phyloP scores from a whole-genome alignment of 768 basidiomycete genomes.

The Psilocybe cubensis region DNA sequence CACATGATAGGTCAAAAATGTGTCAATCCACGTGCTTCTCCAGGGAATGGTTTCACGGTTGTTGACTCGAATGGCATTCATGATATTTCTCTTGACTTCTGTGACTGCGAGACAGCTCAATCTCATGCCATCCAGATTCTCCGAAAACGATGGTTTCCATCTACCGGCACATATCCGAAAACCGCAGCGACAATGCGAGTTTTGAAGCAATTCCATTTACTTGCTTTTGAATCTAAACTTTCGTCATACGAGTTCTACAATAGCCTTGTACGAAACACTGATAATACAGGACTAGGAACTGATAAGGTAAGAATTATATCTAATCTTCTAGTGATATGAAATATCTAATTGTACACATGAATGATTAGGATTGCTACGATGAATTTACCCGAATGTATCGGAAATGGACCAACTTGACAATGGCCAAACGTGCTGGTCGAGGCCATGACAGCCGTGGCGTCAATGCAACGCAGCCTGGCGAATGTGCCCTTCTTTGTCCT shows the following conservation, averaged over 20 bases:
- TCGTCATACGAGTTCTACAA: conserved; percentile 33
- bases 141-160: conserved; percentile 31
- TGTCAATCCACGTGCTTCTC: conserved; percentile 8
- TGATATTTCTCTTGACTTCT: conserved; percentile 32
- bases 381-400: conserved; percentile 25
- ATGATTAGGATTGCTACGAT: conserved; percentile 31
- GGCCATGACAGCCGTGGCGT: conserved; percentile 24
- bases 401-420: conserved; percentile 24
- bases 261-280: conserved; percentile 21
- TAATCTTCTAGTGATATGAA: not conserved
- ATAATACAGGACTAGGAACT: conserved; percentile 26
- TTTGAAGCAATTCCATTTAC: conserved; percentile 27
- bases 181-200: conserved; percentile 27
- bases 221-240: conserved; percentile 30
- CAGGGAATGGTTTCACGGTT: conserved; percentile 29
- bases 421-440: conserved; percentile 27
- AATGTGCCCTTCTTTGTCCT: conserved; percentile 31
- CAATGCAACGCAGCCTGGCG: conserved; percentile 21
- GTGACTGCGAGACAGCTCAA: conserved; percentile 26
- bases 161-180: conserved; percentile 27
- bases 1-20: conserved; percentile 23
- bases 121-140: conserved; percentile 28
- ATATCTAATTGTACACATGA: not conserved
- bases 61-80: conserved; percentile 35
- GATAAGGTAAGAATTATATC: conserved; percentile 18